Evolutionary conservation across 208 protist genomes (phyloP).

Genomic region (Wallacemonas sp.): DNA sequence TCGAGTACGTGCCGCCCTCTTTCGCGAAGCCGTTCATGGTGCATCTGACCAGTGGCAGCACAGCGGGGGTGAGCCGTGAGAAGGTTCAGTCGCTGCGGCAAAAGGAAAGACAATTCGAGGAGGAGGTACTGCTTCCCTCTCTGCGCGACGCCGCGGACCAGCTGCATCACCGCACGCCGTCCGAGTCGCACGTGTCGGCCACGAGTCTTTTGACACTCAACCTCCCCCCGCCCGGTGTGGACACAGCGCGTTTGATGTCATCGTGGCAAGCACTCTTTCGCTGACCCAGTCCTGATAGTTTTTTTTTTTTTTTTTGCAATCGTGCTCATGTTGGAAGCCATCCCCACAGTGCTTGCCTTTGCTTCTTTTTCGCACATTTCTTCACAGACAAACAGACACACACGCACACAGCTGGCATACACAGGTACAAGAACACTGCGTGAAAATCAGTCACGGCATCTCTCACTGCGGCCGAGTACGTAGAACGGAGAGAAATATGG

Average conservation of each 20-base stretch:
- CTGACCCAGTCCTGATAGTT: too few species aligned
- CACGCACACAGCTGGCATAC: too few species aligned
- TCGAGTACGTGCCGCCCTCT: slow-evolving; percentile 7
- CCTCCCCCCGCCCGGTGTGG: slow-evolving; percentile 25
- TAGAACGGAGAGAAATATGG: too few species aligned
- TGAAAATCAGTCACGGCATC: too few species aligned
- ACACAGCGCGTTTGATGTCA: background rate
- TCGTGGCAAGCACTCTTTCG: slow-evolving; percentile 17
- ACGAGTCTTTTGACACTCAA: slow-evolving; percentile 5
- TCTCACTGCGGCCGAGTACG: too few species aligned
- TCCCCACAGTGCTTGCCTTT: background rate
- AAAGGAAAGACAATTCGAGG: too few species aligned
- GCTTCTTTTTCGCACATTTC: background rate
- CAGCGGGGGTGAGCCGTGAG: too few species aligned
- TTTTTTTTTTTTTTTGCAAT: background rate
- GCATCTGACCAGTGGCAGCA: too few species aligned
- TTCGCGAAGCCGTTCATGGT: background rate
- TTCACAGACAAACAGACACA: too few species aligned
- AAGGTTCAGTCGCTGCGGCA: too few species aligned
- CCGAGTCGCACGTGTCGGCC: background rate
- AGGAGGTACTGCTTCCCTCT: too few species aligned
- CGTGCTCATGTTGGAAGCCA: background rate
- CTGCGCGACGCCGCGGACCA: background rate
- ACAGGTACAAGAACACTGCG: too few species aligned
- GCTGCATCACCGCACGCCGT: background rate